phyloP scores from a whole-genome alignment of 202 grass and related monocot genomes.

The Schoenoplectus triqueter region DNA sequence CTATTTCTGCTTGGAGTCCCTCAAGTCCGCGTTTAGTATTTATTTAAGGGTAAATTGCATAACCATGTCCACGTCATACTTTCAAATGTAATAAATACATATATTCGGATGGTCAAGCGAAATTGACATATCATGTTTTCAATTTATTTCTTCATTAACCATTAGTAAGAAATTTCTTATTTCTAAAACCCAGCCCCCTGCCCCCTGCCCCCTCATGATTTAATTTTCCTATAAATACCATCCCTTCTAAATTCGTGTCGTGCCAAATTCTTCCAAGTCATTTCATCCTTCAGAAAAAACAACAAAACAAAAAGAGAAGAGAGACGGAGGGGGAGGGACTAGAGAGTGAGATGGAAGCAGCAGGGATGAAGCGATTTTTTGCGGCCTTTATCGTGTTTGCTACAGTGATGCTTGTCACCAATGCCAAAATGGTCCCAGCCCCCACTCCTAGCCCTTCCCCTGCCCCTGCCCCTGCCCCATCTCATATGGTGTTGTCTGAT shows the following conservation, averaged over 20 bases:
- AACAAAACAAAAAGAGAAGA: neutral
- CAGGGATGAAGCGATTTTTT: neutral
- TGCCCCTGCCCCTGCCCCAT: neutral
- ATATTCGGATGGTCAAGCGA: neutral
- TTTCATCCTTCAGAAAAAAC: neutral
- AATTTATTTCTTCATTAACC: neutral
- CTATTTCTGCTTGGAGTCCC: too few relatives aligned
- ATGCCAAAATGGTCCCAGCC: neutral
- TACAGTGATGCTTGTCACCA: neutral
- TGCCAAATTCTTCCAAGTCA: too few relatives aligned
- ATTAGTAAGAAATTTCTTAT: neutral
- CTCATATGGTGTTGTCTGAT: neutral
- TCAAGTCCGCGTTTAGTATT: too few relatives aligned
- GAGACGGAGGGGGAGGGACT: neutral
- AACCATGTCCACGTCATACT: too few relatives aligned
- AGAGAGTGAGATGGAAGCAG: slow-evolving; percentile 1
- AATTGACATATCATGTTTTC: neutral
- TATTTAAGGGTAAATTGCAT: too few relatives aligned
- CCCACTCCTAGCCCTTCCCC: slow-evolving; percentile 2
- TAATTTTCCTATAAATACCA: slow-evolving; percentile 20
- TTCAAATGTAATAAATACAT: neutral
- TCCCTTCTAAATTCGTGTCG: neutral
- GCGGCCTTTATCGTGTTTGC: neutral
- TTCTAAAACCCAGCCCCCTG: too few relatives aligned
- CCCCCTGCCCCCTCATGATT: too few relatives aligned